phyloP scores from a whole-genome alignment of 2,329 filamentous ascomycete genomes.

The Trematosphaeria pertusa region DNA sequence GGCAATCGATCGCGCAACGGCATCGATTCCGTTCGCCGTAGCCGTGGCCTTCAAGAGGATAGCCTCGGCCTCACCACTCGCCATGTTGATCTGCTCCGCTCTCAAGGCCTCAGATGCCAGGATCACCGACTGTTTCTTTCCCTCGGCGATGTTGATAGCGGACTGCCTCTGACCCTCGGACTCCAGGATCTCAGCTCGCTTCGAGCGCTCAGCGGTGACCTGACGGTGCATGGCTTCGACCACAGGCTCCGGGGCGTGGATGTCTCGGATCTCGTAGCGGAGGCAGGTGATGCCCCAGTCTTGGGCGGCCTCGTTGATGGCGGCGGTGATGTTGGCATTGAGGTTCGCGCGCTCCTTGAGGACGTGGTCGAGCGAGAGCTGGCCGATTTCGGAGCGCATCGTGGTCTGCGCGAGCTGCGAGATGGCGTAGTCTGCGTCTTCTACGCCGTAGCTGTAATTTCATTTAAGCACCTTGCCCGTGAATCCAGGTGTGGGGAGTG shows the following conservation, averaged over 20 bases:
- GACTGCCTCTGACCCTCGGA: conserved; percentile 96
- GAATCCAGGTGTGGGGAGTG: conserved; percentile 10
- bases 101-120: conserved; percentile 90
- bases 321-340: conserved; percentile 97
- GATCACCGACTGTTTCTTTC: conserved; percentile 95
- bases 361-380: conserved; percentile 94
- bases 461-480: too few relatives aligned
- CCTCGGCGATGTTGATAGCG: conserved; percentile 98
- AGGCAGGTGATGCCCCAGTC: conserved; percentile 97
- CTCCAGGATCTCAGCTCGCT: conserved; percentile 96
- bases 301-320: conserved; percentile 96
- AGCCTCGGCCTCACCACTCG: conserved; percentile 90
- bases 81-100: conserved; percentile 91
- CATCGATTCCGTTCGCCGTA: conserved; percentile 86
- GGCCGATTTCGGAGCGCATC: conserved; percentile 98
- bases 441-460: conserved; percentile 82
- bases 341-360: conserved; percentile 95
- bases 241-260: conserved; percentile 91
- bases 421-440: conserved; percentile 98
- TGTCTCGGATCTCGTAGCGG: conserved; percentile 97
- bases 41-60: conserved; percentile 86
- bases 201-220: conserved; percentile 95
- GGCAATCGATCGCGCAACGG: conserved; percentile 77
- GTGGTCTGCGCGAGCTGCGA: conserved; percentile 97
- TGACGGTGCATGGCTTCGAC: conserved; percentile 98